Base-by-base conservation (phyloP, 176 grass and related monocot species). In the Eragrostis nindensis region DNA sequence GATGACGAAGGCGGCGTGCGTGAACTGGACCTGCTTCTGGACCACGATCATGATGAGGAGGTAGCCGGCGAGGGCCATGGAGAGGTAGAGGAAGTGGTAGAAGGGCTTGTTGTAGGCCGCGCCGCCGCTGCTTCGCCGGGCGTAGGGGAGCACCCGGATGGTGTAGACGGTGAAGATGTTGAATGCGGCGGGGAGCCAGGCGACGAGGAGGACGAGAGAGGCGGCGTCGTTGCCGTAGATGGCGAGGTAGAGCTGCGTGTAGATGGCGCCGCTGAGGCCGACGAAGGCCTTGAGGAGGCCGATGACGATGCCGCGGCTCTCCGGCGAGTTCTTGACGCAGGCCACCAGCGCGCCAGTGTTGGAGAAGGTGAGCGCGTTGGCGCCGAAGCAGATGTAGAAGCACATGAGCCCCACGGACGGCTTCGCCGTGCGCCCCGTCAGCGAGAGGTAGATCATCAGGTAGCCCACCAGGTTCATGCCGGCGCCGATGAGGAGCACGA, bases 201-300 rank as follows among this genome's bases (percentile, higher is more conserved):
- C 88, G 61, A 90, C 78, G 61, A 90, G 84, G 11, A 90, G 84
- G 6, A 90, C 80, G 11, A 90, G 84, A 15, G 79, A 77, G 12
- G 68, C 68, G 0, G 86, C 68, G 69, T 88, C 67, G 75, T 83
- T 76, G 8, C 93, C 76, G 72, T 94, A 94, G 86, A 94, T 73
- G 48, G 91, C 83, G n/a, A 44, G 85, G 86, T 94, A 94, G 27
- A 97, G 84, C 79, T 97, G 91, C 75, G 94, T 94, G 85, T 94
- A 94, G 61, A 94, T 88, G 62, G 94, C 94, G 48, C 94, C 94
- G 62, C 91, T 94, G 65, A 97, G 88, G 0, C 91, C 94, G 0
- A 94, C 89, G 75, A 92, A 97, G 21, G 62, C 15, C 63, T 79
- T 79, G 32, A 79, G 82, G 10, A 89, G 87, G 54, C 87, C 87